Evolutionary conservation across 371 early-diverging fungal species (phyloP).

Genomic region (Mortierella sp.): DNA sequence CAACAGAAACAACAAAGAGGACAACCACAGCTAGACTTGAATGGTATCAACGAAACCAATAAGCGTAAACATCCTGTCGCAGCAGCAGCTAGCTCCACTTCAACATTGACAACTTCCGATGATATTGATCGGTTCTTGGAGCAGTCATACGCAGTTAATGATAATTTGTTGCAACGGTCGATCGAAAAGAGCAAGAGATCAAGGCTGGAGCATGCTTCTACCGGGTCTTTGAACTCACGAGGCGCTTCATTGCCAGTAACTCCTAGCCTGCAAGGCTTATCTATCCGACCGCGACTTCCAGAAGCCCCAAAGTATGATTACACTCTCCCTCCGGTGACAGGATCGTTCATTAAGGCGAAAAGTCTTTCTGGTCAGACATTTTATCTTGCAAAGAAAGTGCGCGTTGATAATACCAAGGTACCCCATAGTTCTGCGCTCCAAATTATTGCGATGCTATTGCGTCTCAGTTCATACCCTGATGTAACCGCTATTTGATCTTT

Average conservation of each 20-base stretch:
- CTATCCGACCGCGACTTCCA: not conserved
- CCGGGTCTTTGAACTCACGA: constrained; percentile 1
- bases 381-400: constrained; percentile 39
- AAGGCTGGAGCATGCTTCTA: constrained; percentile 18
- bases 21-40: not conserved
- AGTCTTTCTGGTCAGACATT: constrained; percentile 35
- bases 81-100: not conserved
- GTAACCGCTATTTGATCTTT: not conserved
- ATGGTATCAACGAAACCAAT: constrained; percentile 7
- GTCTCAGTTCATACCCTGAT: not conserved
- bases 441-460: not conserved
- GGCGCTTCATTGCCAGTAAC: not conserved
- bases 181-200: constrained; percentile 37
- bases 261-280: not conserved
- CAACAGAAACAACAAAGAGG: constrained; percentile 1
- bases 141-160: constrained; percentile 9
- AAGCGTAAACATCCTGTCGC: constrained; percentile 26
- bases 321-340: constrained; percentile 45
- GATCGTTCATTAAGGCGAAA: constrained; percentile 43
- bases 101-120: not conserved
- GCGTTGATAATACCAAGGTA: constrained; percentile 27
- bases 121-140: constrained; percentile 32
- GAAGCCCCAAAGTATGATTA: constrained; percentile 39
- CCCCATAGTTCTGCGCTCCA: not conserved
- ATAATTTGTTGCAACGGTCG: not conserved